Evolutionary conservation across 1,139 yeast species (phyloP).

Genomic region (Blastobotrys malaysiensis): DNA sequence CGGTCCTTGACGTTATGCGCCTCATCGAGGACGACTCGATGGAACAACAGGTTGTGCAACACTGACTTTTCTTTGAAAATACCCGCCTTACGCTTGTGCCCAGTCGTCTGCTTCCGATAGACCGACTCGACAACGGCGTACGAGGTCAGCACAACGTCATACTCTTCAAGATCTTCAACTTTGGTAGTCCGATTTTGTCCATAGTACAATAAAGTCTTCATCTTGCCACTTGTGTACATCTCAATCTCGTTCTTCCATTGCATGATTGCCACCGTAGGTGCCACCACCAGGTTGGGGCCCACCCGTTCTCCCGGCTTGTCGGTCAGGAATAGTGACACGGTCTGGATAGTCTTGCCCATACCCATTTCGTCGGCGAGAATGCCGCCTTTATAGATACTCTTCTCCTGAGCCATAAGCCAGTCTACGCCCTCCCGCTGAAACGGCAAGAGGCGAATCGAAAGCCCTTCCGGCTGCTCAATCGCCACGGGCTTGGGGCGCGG

Average conservation of each 20-base stretch:
- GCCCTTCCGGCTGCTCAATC: conserved; percentile 73
- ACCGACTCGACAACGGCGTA: conserved; percentile 88
- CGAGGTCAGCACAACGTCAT: conserved; percentile 84
- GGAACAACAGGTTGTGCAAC: conserved; percentile 69
- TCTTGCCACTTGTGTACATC: conserved; percentile 65
- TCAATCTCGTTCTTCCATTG: conserved; percentile 96
- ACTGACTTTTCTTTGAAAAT: conserved; percentile 70
- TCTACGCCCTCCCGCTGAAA: conserved; percentile 90
- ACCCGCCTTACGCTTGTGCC: conserved; percentile 69
- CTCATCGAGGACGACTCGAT: conserved; percentile 89
- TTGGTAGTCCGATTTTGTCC: conserved; percentile 70
- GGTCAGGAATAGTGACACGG: conserved; percentile 75
- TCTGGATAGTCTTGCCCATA: conserved; percentile 97
- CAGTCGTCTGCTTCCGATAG: conserved; percentile 74
- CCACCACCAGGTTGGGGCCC: conserved; percentile 78
- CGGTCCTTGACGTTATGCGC: conserved; percentile 97
- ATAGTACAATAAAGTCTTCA: conserved; percentile 70
- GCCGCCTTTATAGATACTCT: conserved; percentile 76
- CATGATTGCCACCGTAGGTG: conserved; percentile 96
- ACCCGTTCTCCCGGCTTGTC: conserved; percentile 44
- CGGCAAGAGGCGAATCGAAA: conserved; percentile 71
- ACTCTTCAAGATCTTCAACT: conserved; percentile 50
- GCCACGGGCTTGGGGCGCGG: conserved; percentile 50
- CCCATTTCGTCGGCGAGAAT: conserved; percentile 99
- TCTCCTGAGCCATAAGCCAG: conserved; percentile 84